These are phyloP conservation scores for Thalassiosira hispida DNA, from an alignment of 352 stramenopile genomes.

Conservation along the genomic window DNA sequence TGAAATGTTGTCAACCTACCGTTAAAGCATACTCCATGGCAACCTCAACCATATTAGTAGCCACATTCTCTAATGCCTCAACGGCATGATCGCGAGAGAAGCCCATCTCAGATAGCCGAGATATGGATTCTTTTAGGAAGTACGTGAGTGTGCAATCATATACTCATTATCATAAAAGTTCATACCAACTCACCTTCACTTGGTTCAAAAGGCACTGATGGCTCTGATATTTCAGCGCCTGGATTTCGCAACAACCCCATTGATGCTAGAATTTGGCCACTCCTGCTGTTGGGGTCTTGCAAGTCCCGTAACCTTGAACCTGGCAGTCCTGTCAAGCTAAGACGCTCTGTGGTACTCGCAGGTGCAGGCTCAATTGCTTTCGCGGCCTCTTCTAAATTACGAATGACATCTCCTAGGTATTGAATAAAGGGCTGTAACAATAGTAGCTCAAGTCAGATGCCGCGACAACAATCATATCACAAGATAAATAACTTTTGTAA, in stretches of 20 bases:
- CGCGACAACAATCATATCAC: slow-evolving; percentile 59
- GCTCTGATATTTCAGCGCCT: not conserved
- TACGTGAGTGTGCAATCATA: not conserved
- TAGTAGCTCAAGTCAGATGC: slow-evolving; percentile 41
- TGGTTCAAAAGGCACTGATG: slow-evolving; percentile 84
- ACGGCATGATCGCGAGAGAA: slow-evolving; percentile 91
- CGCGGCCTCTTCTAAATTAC: slow-evolving; percentile 62
- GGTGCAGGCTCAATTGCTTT: slow-evolving; percentile 33
- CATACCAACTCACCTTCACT: slow-evolving; percentile 73
- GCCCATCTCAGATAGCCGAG: slow-evolving; percentile 94
- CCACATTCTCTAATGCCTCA: slow-evolving; percentile 87
- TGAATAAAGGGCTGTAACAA: slow-evolving; percentile 1
- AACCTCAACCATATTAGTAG: slow-evolving; percentile 86
- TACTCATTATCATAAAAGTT: not conserved
- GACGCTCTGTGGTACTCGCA: not conserved
- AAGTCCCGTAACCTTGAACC: slow-evolving; percentile 20
- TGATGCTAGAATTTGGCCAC: slow-evolving; percentile 36
- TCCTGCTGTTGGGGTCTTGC: slow-evolving; percentile 5
- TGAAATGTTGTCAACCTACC: not conserved
- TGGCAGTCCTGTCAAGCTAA: not conserved
- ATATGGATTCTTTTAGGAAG: slow-evolving; percentile 82
- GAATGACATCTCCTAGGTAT: slow-evolving; percentile 1
- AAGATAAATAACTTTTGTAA: no score
- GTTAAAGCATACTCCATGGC: slow-evolving; percentile 96
- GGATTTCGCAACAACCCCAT: slow-evolving; percentile 32